A percentile compares a stretch with the other conserved stretches of the same genome.
Conservation (phyloP, 305 asterid genomes). For the Fraxinus albicans region DNA sequence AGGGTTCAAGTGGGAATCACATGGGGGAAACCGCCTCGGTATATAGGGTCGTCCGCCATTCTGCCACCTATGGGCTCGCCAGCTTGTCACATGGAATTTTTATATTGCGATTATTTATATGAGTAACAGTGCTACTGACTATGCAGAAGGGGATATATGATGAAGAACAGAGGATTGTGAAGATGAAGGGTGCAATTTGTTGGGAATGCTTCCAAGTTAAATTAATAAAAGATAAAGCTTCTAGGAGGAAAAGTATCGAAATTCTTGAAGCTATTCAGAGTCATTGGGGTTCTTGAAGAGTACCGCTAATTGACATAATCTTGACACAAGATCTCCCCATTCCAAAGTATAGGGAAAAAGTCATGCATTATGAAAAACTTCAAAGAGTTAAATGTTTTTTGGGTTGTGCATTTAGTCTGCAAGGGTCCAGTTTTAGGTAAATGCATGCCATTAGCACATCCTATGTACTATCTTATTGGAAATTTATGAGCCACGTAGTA, state of each 20-base stretch:
- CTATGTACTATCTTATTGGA: neutral
- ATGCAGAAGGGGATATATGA: slow-evolving; percentile 52
- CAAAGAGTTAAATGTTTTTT: neutral
- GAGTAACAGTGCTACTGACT: too few species aligned
- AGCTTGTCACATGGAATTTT: too few species aligned
- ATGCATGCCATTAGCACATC: neutral
- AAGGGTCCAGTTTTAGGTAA: neutral
- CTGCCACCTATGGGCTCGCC: too few species aligned
- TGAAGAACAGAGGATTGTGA: slow-evolving; percentile 41
- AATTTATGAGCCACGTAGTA: neutral
- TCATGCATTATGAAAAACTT: too few species aligned
- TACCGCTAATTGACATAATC: neutral
- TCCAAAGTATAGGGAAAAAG: neutral
- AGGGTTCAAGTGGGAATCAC: too few species aligned
- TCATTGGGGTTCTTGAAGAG: neutral
- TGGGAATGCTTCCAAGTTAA: slow-evolving; percentile 71
- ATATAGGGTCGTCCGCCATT: too few species aligned
- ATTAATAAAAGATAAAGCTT: neutral
- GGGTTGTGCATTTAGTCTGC: neutral
- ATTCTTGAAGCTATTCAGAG: neutral
- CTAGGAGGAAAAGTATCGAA: neutral
- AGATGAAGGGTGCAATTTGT: slow-evolving; percentile 45
- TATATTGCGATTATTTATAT: too few species aligned
- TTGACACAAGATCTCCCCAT: neutral
- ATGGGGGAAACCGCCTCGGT: too few species aligned